Evolutionary conservation across 2,329 filamentous ascomycete genomes (phyloP).

Genomic region (Talaromyces albobiverticillius): DNA sequence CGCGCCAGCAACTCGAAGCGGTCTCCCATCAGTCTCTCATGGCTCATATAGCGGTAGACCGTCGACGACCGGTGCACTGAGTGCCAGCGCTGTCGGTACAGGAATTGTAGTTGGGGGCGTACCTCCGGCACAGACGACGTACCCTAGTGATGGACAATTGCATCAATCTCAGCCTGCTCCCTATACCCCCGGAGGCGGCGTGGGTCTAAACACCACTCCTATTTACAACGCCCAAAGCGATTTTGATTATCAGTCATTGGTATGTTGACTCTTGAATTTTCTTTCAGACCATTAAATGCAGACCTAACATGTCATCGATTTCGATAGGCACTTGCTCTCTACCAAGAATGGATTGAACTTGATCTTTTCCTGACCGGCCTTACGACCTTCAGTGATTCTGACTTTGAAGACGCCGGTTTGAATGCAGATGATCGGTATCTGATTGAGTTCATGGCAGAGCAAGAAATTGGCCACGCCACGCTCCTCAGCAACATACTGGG

Average conservation of each 20-base stretch:
- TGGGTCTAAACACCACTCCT: constrained; percentile 71
- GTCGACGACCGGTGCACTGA: constrained; percentile 67
- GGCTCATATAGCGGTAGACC: constrained; percentile 65
- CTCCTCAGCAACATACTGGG: constrained; percentile 76
- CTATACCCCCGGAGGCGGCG: constrained; percentile 68
- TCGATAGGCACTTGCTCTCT: constrained; percentile 61
- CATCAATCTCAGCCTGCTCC: constrained; percentile 67
- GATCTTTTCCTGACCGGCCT: constrained; percentile 79
- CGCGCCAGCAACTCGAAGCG: constrained; percentile 37
- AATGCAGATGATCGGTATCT: constrained; percentile 67
- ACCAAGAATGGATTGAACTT: constrained; percentile 82
- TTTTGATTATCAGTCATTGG: constrained; percentile 76
- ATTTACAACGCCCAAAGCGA: constrained; percentile 77
- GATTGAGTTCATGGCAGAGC: constrained; percentile 72
- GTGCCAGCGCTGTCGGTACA: constrained; percentile 49
- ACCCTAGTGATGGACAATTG: constrained; percentile 68
- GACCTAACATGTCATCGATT: not conserved
- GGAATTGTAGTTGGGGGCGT: constrained; percentile 59
- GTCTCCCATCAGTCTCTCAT: constrained; percentile 58
- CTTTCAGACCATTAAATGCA: not conserved
- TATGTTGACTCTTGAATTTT: constrained; percentile 21
- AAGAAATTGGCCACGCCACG: constrained; percentile 75
- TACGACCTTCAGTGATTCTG: constrained; percentile 63
- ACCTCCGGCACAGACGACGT: constrained; percentile 62
- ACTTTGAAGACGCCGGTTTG: constrained; percentile 68